Conservation (phyloP, 495 filamentous ascomycete genomes). For the Platismatia glauca region DNA sequence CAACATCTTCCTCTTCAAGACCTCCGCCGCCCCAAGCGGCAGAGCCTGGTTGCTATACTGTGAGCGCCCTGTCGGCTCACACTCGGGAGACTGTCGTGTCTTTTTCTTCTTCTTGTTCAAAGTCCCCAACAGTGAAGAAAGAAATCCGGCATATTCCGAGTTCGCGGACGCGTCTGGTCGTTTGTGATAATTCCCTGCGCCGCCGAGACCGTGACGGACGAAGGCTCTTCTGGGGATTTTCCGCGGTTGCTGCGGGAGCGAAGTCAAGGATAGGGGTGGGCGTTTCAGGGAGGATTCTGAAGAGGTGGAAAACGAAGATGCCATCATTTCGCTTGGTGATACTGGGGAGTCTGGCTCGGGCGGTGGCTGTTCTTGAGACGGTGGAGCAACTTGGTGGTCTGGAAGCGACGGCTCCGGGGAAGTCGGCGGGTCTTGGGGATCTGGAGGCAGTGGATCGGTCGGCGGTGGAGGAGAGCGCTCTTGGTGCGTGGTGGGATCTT, state of each 20-base stretch:
- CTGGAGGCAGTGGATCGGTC: neutral
- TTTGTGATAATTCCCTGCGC: conserved; percentile 25
- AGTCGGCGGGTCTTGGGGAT: neutral
- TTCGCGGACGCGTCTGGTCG: conserved; percentile 2
- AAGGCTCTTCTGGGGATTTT: conserved; percentile 20
- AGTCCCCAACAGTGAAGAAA: conserved; percentile 17
- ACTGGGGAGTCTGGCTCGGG: neutral
- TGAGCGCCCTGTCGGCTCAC: conserved; percentile 9
- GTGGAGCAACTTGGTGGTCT: neutral
- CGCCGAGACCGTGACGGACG: conserved; percentile 24
- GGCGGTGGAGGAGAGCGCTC: neutral
- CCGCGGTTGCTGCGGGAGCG: conserved; percentile 2
- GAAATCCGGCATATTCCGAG: conserved; percentile 16
- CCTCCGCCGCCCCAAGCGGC: conserved; percentile 23
- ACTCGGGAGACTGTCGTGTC: conserved; percentile 12
- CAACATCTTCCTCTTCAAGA: conserved; percentile 24
- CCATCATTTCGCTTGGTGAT: neutral
- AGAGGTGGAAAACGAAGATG: conserved; percentile 15
- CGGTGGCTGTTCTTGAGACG: neutral
- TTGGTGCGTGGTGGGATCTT: neutral
- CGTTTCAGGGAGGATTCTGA: conserved; percentile 17
- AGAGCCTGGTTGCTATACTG: conserved; percentile 15
- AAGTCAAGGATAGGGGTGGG: conserved; percentile 4
- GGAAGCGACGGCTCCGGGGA: neutral
- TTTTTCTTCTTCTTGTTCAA: conserved; percentile 8